phyloP scores from a whole-genome alignment of 148 eudicot genomes.

The Rheum nobile region DNA sequence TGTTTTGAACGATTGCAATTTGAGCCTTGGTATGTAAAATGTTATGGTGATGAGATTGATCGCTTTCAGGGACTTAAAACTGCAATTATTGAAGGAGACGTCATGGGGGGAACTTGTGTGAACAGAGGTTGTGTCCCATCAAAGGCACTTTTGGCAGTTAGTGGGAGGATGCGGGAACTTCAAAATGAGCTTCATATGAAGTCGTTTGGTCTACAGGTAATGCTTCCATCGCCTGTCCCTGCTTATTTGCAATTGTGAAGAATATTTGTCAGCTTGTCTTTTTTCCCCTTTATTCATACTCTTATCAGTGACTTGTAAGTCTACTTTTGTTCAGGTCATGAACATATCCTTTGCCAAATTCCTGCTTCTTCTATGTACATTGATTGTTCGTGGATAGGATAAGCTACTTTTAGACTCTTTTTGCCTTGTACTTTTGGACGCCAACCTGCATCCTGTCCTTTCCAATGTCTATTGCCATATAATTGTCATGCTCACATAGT shows the following conservation, averaged over 20 bases:
- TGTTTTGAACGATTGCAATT: neutral
- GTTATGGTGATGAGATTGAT: neutral
- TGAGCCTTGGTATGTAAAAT: neutral
- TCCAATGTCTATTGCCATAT: neutral
- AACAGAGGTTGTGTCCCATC: slow-evolving; percentile 99
- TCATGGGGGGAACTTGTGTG: slow-evolving; percentile 99
- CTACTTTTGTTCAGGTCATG: neutral
- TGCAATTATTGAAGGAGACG: slow-evolving; percentile 98
- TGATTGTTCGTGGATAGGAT: neutral
- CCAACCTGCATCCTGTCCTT: neutral
- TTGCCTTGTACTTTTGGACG: neutral
- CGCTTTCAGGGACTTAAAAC: slow-evolving; percentile 87
- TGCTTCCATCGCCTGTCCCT: neutral
- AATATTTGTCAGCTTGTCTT: neutral
- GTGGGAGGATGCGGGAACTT: slow-evolving; percentile 99
- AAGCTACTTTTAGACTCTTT: neutral
- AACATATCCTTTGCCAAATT: neutral
- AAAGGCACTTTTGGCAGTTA: slow-evolving; percentile 95
- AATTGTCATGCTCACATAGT: neutral
- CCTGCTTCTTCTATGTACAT: neutral
- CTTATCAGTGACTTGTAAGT: neutral
- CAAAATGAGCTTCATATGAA: slow-evolving; percentile 97
- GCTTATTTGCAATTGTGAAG: neutral
- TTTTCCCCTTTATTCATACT: neutral
- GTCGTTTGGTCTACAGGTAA: slow-evolving; percentile 93